Evolutionary conservation across 1,284 basidiomycete species (phyloP), one percentile per base, ranked within the genome.

Genomic region (Ganoderma sinense): DNA sequence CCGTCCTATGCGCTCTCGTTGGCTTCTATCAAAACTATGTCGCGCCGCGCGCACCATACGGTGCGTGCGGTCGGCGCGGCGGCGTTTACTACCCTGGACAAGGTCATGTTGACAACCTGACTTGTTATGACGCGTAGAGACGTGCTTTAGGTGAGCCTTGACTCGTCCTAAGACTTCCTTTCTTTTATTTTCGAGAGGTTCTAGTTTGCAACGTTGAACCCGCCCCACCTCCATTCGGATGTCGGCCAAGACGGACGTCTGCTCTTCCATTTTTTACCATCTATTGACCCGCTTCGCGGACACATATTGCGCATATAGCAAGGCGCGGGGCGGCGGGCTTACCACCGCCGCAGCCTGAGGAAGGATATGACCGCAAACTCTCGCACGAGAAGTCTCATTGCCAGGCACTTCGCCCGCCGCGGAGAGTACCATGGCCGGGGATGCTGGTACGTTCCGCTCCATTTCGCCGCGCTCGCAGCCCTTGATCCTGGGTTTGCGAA

Each of bases 131-230:
- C 60, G 65, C 48, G 65, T 66, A 48, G 16, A 62, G 26, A 61
- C 58, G 43, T 59, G 65, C 26, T 29, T 40, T 67, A 55, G 33
- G 65, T 67, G 61, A 62, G 53, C n/a, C 59, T 18, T 56, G 7
- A 33, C 18, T 33, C 18, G 26, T 33, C 53, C 29, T 14, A 8
- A 20, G 53, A 56, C n/a, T 36, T 13, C 10, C 33, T 59, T 39
- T 59, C 36, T 13, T 10, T 59, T 39, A 13, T 59, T 11, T n/a
- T 23, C 33, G 31, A n/a, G 13, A 14, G 26, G 23, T 13, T 29
- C 23, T 51, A n/a, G 18, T 16, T 14, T 11, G 53, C n/a, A n/a
- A n/a, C n/a, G 36, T 39, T 33, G n/a, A 39, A n/a, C 56, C 31
- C 33, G 36, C 56, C 31, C 31, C 33, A 14, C 39, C 56, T 33